Evolutionary conservation across 1,284 basidiomycete genomes (phyloP), one percentile per base, ranked within the genome.

Genomic region (Apiotrichum montevideense): DNA sequence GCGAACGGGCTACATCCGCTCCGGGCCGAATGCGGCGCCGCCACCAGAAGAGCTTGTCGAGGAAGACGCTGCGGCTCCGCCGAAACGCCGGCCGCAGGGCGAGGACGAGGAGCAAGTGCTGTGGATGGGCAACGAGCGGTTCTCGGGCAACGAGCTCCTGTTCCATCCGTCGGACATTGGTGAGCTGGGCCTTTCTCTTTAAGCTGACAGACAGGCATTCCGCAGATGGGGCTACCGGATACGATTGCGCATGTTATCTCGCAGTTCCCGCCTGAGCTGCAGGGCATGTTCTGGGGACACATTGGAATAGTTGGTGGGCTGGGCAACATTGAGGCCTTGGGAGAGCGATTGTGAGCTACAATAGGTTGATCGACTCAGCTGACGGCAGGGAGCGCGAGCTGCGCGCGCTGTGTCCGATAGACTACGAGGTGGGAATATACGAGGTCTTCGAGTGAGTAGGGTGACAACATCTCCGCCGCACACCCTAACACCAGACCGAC

Each of bases 251-350:
- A 82, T 56, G 85, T 87, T 55, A 91, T 97, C 68, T 79, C 81
- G 1, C 76, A 81, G 37, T 81, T 93, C 59, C 88, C 88, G 0
- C 79, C 82, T 50, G 88, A 91, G 65, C 67, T 93, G 39, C 88
- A 85, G 64, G 91, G 89, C 33, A 84, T 96, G 84, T 92, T 92
- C 75, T 97, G 92, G 92, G 84, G 84, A 41, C 91, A 97, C 72
- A 91, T 98, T 61, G 87, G 89, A 5, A 77, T 96, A 57, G 83
- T 92, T 63, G 94, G 94, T 51, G 94, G 93, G 6, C 86, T 84
- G 68, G 84, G 85, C 3, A 83, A 84, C 64, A 83, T 93, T 63
- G 80, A 85, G 46, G 87, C 87, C 3, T 85, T 97, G 64, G 81
- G 82, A 29, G 75, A 82, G 52, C 79, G 94, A 75, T 74, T 97